Base-by-base conservation (phyloP, 1,284 basidiomycete species). In the Taiwanofungus camphoratus region DNA sequence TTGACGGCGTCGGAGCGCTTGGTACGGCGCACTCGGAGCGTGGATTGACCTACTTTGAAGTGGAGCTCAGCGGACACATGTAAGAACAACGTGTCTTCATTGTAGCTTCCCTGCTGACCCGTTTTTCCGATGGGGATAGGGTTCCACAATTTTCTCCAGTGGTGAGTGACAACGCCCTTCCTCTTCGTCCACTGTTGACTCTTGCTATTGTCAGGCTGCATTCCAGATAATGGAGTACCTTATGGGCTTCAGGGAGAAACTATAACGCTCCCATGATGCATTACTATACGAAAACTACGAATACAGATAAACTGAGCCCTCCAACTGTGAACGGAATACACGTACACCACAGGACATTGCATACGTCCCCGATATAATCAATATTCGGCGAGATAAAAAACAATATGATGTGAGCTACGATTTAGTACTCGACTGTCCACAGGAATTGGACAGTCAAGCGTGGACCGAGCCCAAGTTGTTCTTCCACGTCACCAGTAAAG, bases 181-280 rank as follows among this genome's bases (percentile, higher is more conserved):
- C 59, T 84, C 74, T 55, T 73, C 77, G 12, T 84, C 84, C 3
- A 55, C 64, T 55, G 82, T 82, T 7, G 36, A 35, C 3, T 26
- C 9, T 32, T 8, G 4, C 26, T 29, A 41, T 9, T 23, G 3
- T 13, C 13, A 82, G 76, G 77, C 82, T 36, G 73, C 77, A 1
- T 79, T 81, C 64, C 82, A 85, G 56, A 76, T 70, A 40, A 83
- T 86, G 80, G 62, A 79, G 53, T 84, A 73, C 54, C 58, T 86
- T 46, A 70, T 86, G 75, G 83, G 82, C 12, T 75, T 79, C 61
- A 73, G 82, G 45, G 49, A 58, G n/a, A 58, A 13, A 5, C 52
- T 50, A 27, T 54, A n/a, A n/a, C n/a, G n/a, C n/a, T n/a, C n/a
- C n/a, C n/a, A n/a, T n/a, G n/a, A n/a, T n/a, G n/a, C n/a, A n/a